phyloP scores from a whole-genome alignment of 2,329 filamentous ascomycete species.

The Allantophomopsis lycopodina region DNA sequence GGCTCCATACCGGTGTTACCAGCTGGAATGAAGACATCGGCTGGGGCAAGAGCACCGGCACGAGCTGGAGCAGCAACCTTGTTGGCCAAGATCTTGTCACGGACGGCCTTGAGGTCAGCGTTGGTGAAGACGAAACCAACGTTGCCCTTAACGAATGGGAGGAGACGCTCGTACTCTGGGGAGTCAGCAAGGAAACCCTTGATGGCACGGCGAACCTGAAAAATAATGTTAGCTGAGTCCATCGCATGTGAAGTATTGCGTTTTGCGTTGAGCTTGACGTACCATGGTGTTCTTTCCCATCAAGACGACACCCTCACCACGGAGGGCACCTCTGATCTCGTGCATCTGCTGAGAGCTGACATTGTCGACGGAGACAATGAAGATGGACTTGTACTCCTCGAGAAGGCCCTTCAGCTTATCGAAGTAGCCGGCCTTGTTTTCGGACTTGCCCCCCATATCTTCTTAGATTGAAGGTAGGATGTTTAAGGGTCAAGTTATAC shows the following conservation, averaged over 20 bases:
- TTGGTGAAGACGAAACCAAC: constrained; percentile 99
- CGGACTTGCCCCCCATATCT: constrained; percentile 97
- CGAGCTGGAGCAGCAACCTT: constrained; percentile 94
- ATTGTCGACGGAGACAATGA: constrained; percentile 98
- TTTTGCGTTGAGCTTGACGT: constrained; percentile 15
- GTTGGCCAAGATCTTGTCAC: constrained; percentile 92
- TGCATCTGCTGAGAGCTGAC: constrained; percentile 99
- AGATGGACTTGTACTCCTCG: constrained; percentile 93
- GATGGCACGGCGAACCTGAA: constrained; percentile 82
- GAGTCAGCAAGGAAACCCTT: constrained; percentile 84
- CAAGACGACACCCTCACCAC: constrained; percentile 84
- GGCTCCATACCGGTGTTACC: constrained; percentile 99
- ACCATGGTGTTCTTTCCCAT: constrained; percentile 99
- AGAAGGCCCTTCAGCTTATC: constrained; percentile 98
- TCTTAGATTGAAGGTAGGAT: constrained; percentile 95
- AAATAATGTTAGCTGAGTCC: not conserved
- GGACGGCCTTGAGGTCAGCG: constrained; percentile 77
- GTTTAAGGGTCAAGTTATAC: constrained; percentile 68
- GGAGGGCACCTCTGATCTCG: constrained; percentile 92
- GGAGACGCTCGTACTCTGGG: constrained; percentile 96
- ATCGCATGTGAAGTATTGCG: no score
- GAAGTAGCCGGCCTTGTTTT: constrained; percentile 95
- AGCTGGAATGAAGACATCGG: constrained; percentile 87
- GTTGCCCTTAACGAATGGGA: constrained; percentile 94
- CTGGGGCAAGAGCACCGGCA: constrained; percentile 91